phyloP scores from a whole-genome alignment of 805 yeast genomes.

The Wickerhamomyces queroliae region DNA sequence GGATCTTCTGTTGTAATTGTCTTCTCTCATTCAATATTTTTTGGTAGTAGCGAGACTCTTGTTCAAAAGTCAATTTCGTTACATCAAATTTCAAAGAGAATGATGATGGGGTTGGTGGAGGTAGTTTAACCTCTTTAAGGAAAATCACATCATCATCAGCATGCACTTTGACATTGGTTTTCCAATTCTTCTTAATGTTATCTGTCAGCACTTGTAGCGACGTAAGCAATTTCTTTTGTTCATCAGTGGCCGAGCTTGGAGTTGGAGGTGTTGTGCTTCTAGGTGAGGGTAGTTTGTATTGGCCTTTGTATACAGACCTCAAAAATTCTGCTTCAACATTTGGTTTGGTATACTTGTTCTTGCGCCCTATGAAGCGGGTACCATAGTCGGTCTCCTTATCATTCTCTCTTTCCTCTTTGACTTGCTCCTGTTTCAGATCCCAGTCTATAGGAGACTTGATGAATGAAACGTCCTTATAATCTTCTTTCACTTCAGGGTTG shows the following conservation, averaged over 20 bases:
- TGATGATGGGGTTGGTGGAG: slow-evolving; percentile 14
- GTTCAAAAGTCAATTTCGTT: slow-evolving; percentile 24
- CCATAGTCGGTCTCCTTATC: slow-evolving; percentile 27
- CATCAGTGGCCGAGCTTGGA: slow-evolving; percentile 18
- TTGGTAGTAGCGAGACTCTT: slow-evolving; percentile 37
- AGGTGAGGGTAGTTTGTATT: slow-evolving; percentile 27
- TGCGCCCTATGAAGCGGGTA: slow-evolving; percentile 25
- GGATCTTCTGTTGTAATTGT: slow-evolving; percentile 28
- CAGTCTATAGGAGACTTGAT: slow-evolving; percentile 18
- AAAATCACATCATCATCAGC: slow-evolving; percentile 13
- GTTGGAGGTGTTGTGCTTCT: slow-evolving; percentile 13
- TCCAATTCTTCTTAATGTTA: slow-evolving; percentile 2
- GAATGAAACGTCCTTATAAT: slow-evolving; percentile 13
- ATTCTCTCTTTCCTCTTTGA: background rate
- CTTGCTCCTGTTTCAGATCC: slow-evolving; percentile 13
- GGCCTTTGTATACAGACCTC: slow-evolving; percentile 28
- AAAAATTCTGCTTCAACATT: slow-evolving; percentile 23
- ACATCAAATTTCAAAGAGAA: slow-evolving; percentile 20
- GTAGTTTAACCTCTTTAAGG: slow-evolving; percentile 13
- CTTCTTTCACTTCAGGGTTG: slow-evolving; percentile 9
- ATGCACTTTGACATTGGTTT: background rate
- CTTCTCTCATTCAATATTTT: slow-evolving; percentile 37
- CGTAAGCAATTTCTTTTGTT: slow-evolving; percentile 1
- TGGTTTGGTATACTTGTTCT: slow-evolving; percentile 10
- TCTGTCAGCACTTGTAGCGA: slow-evolving; percentile 3